Percentiles rank a stretch among this genome's conserved stretches.
Evolutionary conservation across 2,329 filamentous ascomycete genomes (phyloP).

Genomic region (Aureobasidium sp.): DNA sequence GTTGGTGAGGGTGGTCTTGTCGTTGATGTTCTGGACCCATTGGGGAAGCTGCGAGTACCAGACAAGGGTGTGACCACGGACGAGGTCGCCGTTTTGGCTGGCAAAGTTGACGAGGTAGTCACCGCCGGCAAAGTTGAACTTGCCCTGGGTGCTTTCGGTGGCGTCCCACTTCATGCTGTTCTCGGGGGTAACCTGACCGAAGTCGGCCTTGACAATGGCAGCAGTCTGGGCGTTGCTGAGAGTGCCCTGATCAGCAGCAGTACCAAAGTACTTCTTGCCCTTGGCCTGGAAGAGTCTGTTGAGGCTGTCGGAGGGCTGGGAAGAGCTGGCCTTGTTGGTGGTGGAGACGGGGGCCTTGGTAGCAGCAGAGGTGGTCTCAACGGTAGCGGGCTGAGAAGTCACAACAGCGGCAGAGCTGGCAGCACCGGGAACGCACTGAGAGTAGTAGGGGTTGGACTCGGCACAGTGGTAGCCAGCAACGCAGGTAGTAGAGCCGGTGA

Average conservation of each 20-base stretch:
- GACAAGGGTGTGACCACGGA: constrained; percentile 60
- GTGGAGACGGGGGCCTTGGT: constrained; percentile 9
- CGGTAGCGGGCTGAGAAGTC: background rate
- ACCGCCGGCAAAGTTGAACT: constrained; percentile 50
- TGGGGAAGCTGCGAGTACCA: constrained; percentile 50
- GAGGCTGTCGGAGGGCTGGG: constrained; percentile 36
- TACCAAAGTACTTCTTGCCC: constrained; percentile 61
- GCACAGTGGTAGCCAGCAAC: constrained; percentile 30
- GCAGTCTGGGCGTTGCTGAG: constrained; percentile 46
- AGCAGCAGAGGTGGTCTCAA: background rate
- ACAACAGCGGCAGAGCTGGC: background rate
- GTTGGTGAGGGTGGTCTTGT: constrained; percentile 45
- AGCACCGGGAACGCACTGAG: constrained; percentile 24
- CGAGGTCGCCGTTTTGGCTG: constrained; percentile 46
- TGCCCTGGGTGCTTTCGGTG: constrained; percentile 41
- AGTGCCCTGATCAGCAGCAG: constrained; percentile 47
- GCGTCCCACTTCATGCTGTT: constrained; percentile 67
- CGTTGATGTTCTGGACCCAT: constrained; percentile 53
- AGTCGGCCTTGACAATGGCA: constrained; percentile 54
- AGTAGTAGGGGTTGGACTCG: constrained; percentile 30
- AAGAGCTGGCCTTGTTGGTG: constrained; percentile 2
- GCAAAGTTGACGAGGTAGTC: constrained; percentile 58
- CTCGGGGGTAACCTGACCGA: constrained; percentile 60
- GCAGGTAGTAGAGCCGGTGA: constrained; percentile 31
- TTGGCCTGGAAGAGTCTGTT: constrained; percentile 52